These are phyloP conservation scores for Schizopora paradoxa DNA, from an alignment of 1,284 basidiomycete species.

Conservation along the genomic window DNA sequence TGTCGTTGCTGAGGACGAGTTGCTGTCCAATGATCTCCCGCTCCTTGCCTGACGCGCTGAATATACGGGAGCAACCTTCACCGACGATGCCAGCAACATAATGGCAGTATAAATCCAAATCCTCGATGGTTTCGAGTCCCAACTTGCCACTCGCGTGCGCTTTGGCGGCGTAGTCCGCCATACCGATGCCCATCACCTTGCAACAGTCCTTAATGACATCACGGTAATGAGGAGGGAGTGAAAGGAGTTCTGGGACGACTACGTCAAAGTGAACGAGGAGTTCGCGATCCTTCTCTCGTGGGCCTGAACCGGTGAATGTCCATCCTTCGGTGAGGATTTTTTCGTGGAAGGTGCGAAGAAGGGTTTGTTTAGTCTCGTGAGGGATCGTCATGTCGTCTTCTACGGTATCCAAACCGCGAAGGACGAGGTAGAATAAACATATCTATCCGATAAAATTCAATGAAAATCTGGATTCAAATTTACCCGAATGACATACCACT, in stretches of 20 bases:
- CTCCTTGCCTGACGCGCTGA: slow-evolving; percentile 87
- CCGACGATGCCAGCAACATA: slow-evolving; percentile 98
- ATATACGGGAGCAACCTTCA: slow-evolving; percentile 90
- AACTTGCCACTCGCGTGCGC: slow-evolving; percentile 65
- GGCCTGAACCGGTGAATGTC: slow-evolving; percentile 81
- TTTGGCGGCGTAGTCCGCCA: slow-evolving; percentile 92
- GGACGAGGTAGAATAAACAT: slow-evolving; percentile 92
- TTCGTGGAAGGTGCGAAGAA: slow-evolving; percentile 82
- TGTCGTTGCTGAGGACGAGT: slow-evolving; percentile 86
- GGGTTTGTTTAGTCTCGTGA: slow-evolving; percentile 79
- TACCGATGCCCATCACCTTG: slow-evolving; percentile 86
- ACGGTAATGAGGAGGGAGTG: slow-evolving; percentile 67
- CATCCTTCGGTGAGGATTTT: slow-evolving; percentile 83
- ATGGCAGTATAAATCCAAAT: slow-evolving; percentile 98
- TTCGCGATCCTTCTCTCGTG: slow-evolving; percentile 87
- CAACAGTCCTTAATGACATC: slow-evolving; percentile 80
- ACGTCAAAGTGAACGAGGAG: slow-evolving; percentile 84
- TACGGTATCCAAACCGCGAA: slow-evolving; percentile 92
- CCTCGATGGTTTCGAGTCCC: slow-evolving; percentile 69
- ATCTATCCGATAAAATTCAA: slow-evolving; percentile 45
- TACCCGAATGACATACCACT: slow-evolving; percentile 55
- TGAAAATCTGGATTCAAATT: background rate
- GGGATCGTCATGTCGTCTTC: slow-evolving; percentile 99
- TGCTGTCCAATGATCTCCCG: slow-evolving; percentile 72
- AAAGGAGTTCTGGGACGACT: slow-evolving; percentile 80